Base-by-base conservation (phyloP, 306 rosid species). In the Spatholobus suberectus region DNA sequence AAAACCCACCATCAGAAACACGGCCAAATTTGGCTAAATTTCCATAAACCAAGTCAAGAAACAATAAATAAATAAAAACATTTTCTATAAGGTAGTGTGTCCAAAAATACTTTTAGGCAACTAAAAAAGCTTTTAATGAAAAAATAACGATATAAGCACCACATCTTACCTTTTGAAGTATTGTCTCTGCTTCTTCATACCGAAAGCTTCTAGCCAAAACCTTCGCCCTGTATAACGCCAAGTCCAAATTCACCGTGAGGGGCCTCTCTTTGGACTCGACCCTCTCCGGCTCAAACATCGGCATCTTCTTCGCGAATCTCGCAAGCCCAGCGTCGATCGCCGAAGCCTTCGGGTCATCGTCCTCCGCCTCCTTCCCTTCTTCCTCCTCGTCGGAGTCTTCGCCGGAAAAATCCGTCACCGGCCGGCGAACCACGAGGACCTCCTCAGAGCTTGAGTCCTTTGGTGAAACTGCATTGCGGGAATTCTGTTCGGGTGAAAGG, bases 191-290 rank as follows among this genome's bases (percentile, higher is more conserved):
- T 85, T 93, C 96, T 26, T 86, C 84, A 41, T 77, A 95, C 20
- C 61, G 88, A 41, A 70, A 88, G 6, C 55, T 89, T 81, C 97
- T 89, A 3, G 87, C 73, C 66, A 96, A 75, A 72, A 92, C 87
- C 87, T 91, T 96, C 2, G 97, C 97, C 61, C 76, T 88, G 35
- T 93, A 96, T 62, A 96, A 78, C 5, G 97, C 90, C 89, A 96
- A 88, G 82, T 92, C 99, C 97, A 96, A 82, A 85, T 96, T 96
- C 88, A 96, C 93, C 17, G 55, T 38, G 27, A 96, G 90, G 9
- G 86, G 92, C 87, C 71, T 92, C 90, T 84, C 93, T 78, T 79
- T 73, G 6, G 90, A 82, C 24, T 69, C 90, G 2, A 86, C 75
- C 73, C 92, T 77, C 82, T 70, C 86, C 13, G 99, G 99, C 82